phyloP scores from a whole-genome alignment of 2,329 filamentous ascomycete species.

The Penicillium polonicum region DNA sequence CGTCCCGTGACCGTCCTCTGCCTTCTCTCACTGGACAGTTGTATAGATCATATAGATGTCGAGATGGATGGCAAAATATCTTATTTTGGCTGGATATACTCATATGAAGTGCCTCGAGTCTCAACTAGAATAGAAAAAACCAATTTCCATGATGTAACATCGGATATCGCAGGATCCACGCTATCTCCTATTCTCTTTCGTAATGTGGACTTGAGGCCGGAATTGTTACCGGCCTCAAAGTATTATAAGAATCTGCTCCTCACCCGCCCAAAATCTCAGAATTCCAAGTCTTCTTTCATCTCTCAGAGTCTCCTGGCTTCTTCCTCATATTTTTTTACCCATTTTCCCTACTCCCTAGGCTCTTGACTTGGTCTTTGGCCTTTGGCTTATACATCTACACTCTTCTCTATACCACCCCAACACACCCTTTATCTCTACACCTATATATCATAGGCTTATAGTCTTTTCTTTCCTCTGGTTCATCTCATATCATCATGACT shows the following conservation, averaged over 20 bases:
- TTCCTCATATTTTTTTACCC: constrained; percentile 16
- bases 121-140: background rate
- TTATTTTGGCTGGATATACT: background rate
- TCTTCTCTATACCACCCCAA: background rate
- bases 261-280: constrained; percentile 28
- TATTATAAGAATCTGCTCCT: constrained; percentile 43
- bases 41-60: constrained; percentile 28
- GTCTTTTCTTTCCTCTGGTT: background rate
- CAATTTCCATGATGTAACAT: constrained; percentile 9
- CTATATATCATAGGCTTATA: background rate
- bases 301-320: constrained; percentile 4
- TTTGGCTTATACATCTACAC: constrained; percentile 5
- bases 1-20: constrained; percentile 31
- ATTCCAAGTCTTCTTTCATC: constrained; percentile 22
- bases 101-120: background rate
- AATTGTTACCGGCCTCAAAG: constrained; percentile 48
- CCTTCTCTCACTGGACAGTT: constrained; percentile 28
- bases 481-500: constrained; percentile 34
- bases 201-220: constrained; percentile 45
- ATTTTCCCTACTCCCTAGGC: constrained; percentile 13
- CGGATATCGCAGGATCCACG: constrained; percentile 28
- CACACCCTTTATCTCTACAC: background rate
- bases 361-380: constrained; percentile 19
- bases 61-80: constrained; percentile 12
- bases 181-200: constrained; percentile 33